Base-by-base conservation (phyloP, 2,329 filamentous ascomycete genomes). In the Leptographium radiaticola region DNA sequence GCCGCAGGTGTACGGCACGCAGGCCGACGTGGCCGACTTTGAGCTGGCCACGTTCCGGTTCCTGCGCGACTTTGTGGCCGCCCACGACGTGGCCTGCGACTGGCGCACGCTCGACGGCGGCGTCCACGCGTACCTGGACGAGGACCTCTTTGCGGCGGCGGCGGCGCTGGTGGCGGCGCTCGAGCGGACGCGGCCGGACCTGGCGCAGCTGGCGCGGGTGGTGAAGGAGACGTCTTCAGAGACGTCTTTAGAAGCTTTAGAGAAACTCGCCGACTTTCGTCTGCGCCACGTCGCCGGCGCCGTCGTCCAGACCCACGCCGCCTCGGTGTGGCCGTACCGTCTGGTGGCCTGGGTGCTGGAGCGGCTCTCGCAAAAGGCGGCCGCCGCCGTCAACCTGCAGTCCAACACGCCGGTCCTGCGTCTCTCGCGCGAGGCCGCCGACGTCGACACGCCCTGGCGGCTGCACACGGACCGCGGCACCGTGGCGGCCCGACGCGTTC, bases 281-380 rank as follows among this genome's bases (percentile, higher is more conserved):
- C 67, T 84, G 1, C 74, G 77, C 0, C 65, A 66, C 9, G 83
- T 81, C 8, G 63, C 75, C 9, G 87, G 83, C 2, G 85, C 81
- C 7, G 74, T 89, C 4, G 69, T 84, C 16, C 84, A 84, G 57
- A 70, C 71, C 43, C 70, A 79, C 44, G 86, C 87, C 0, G 86
- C 82, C 0, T 81, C 80, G 60, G 65, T 88, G 47, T 90, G 86
- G 86, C 89, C 89, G 0, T 95, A 94, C 67, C 94, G 93, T 68
- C 77, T 94, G 18, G 82, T 95, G 2, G 72, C 81, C 1, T 84
- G 81, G 67, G 74, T 90, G 0, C 69, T 95, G 1, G 80, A 87
- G 63, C 66, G 71, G 10, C 74, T 87, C n/a, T n/a, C 66, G 3
- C 25, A 25, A 25, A 25, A 25, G 25, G 55, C 58, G 2, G 67